Evolutionary conservation across 352 stramenopile genomes (phyloP).

Genomic region (Globisporangium radiosum): DNA sequence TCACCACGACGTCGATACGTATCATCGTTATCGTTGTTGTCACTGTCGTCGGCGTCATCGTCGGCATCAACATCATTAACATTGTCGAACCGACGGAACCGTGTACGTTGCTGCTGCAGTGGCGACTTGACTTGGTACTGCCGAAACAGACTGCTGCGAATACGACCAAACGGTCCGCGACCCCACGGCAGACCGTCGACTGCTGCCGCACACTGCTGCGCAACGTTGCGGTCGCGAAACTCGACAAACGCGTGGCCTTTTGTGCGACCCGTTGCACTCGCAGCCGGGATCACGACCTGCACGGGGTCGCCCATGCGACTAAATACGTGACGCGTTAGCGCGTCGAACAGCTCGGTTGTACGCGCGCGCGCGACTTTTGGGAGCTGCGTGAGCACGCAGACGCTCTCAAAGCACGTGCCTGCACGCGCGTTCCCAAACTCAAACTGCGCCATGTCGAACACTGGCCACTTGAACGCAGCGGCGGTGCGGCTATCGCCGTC

Average conservation of each 20-base stretch:
- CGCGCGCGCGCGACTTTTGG: slow-evolving; percentile 70
- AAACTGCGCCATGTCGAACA: slow-evolving; percentile 87
- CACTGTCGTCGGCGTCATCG: not conserved
- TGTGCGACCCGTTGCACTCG: slow-evolving; percentile 46
- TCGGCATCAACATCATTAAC: too few species aligned
- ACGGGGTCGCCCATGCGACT: slow-evolving; percentile 76
- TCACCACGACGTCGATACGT: too few species aligned
- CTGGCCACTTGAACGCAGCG: slow-evolving; percentile 75
- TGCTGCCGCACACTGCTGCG: slow-evolving; percentile 39
- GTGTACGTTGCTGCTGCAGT: too few species aligned
- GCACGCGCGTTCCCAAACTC: slow-evolving; percentile 75
- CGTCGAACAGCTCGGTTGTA: slow-evolving; percentile 67
- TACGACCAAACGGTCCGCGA: slow-evolving; percentile 43
- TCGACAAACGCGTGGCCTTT: slow-evolving; percentile 82
- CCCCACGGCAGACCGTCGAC: slow-evolving; percentile 75
- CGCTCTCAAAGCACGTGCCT: slow-evolving; percentile 76
- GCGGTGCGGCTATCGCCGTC: too few species aligned
- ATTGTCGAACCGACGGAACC: too few species aligned
- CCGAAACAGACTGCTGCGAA: slow-evolving; percentile 70
- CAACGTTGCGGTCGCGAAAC: slow-evolving; percentile 67
- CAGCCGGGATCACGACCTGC: slow-evolving; percentile 73
- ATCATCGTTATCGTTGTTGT: too few species aligned
- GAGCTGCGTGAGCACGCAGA: slow-evolving; percentile 80
- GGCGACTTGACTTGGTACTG: slow-evolving; percentile 73
- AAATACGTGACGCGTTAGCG: slow-evolving; percentile 72